phyloP scores from a whole-genome alignment of 768 basidiomycete species.

The Suillus placidus region DNA sequence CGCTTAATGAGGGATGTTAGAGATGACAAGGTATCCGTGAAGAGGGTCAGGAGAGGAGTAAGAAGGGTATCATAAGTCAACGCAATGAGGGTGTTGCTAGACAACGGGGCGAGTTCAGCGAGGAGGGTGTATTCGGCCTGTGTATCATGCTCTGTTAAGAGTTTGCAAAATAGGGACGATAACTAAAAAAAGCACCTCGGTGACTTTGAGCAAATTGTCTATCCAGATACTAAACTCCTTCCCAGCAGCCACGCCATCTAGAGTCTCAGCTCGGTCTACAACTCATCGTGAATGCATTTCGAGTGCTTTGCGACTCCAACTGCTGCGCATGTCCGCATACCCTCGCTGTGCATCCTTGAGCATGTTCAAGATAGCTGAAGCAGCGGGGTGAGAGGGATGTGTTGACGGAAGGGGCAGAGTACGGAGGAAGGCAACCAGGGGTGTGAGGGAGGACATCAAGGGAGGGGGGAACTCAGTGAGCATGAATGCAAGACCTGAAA shows the following conservation, averaged over 20 bases:
- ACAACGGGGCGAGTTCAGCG: constrained; percentile 62
- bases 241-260: constrained; percentile 66
- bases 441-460: constrained; percentile 55
- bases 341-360: constrained; percentile 79
- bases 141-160: not conserved
- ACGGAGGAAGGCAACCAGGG: constrained; percentile 70
- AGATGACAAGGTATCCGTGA: constrained; percentile 65
- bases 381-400: constrained; percentile 82
- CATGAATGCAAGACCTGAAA: constrained; percentile 58
- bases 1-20: constrained; percentile 71
- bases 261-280: constrained; percentile 69
- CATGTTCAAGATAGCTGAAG: constrained; percentile 61
- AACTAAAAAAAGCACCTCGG: constrained; percentile 51
- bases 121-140: constrained; percentile 74
- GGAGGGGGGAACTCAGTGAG: constrained; percentile 57
- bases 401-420: constrained; percentile 75
- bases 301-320: constrained; percentile 74
- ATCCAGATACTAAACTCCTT: constrained; percentile 76
- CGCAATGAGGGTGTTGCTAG: constrained; percentile 49
- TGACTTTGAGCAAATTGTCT: constrained; percentile 60
- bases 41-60: constrained; percentile 63
- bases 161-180: not conserved
- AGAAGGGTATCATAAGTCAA: constrained; percentile 66
- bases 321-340: constrained; percentile 85
- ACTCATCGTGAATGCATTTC: constrained; percentile 72